These are phyloP conservation scores for Xylaria longipes DNA, from an alignment of 495 filamentous ascomycete species.

Conservation along the genomic window DNA sequence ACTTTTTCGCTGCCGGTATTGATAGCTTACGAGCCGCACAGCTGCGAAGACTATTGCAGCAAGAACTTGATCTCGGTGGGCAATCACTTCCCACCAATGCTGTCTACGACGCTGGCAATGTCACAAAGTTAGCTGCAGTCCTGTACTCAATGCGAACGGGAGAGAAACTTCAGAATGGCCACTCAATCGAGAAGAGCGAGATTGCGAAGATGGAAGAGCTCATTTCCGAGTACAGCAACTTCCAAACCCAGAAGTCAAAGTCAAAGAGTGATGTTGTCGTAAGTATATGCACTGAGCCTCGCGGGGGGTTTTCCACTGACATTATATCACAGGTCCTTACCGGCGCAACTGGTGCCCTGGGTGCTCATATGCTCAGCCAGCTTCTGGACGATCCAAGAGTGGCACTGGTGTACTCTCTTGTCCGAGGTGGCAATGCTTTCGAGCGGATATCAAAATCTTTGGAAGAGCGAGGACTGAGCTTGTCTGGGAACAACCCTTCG, in stretches of 20 bases:
- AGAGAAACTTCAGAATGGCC: slow-evolving; percentile 19
- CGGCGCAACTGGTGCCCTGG: slow-evolving; percentile 65
- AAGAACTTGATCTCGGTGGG: slow-evolving; percentile 49
- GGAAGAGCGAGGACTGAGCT: slow-evolving; percentile 39
- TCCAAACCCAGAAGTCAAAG: slow-evolving; percentile 45
- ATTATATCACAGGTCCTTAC: slow-evolving; percentile 56
- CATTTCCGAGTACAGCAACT: slow-evolving; percentile 58
- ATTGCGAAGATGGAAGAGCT: slow-evolving; percentile 49
- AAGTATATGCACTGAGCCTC: background rate
- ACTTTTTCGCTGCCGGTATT: slow-evolving; percentile 64
- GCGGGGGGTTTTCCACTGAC: slow-evolving; percentile 40
- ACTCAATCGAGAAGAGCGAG: slow-evolving; percentile 35
- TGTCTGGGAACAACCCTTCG: slow-evolving; percentile 32
- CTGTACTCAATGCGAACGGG: slow-evolving; percentile 51
- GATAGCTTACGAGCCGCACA: slow-evolving; percentile 68
- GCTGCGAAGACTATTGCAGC: slow-evolving; percentile 57
- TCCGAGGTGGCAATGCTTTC: slow-evolving; percentile 47
- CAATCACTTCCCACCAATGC: slow-evolving; percentile 50
- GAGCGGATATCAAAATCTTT: slow-evolving; percentile 47
- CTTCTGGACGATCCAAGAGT: slow-evolving; percentile 54
- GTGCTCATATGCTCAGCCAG: slow-evolving; percentile 58
- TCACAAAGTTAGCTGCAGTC: slow-evolving; percentile 51
- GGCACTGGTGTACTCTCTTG: slow-evolving; percentile 59
- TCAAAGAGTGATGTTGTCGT: slow-evolving; percentile 30
- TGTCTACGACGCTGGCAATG: slow-evolving; percentile 59